Evolutionary conservation across 2,329 filamentous ascomycete species (phyloP).

Genomic region (Colletotrichum sp.): DNA sequence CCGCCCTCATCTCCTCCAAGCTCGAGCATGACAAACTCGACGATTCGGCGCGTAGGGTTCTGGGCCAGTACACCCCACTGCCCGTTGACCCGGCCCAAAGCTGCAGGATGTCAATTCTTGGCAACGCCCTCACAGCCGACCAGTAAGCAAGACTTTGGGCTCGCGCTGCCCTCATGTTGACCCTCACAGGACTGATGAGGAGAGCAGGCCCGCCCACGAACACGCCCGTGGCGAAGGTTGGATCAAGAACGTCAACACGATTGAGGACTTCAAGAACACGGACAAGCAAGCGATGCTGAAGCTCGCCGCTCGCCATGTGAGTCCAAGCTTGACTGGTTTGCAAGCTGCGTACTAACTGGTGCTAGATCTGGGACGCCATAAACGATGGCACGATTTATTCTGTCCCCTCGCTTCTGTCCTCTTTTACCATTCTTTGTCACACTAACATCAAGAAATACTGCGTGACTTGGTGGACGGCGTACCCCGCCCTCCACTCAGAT

Average conservation of each 20-base stretch:
- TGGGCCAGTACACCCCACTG: slow-evolving; percentile 89
- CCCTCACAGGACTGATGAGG: slow-evolving; percentile 29
- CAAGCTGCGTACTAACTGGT: not conserved
- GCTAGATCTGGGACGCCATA: slow-evolving; percentile 94
- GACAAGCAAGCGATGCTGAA: slow-evolving; percentile 82
- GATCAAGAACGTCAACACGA: slow-evolving; percentile 95
- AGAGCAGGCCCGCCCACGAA: slow-evolving; percentile 66
- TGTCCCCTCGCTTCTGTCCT: slow-evolving; percentile 87
- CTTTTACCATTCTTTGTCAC: slow-evolving; percentile 88
- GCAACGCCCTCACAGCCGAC: slow-evolving; percentile 82
- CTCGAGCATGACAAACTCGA: slow-evolving; percentile 97
- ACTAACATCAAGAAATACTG: slow-evolving; percentile 96
- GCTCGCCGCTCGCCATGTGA: slow-evolving; percentile 78
- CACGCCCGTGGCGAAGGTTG: slow-evolving; percentile 87
- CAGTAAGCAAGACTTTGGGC: slow-evolving; percentile 68
- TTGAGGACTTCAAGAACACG: slow-evolving; percentile 87
- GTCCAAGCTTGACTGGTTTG: slow-evolving; percentile 21
- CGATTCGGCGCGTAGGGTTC: slow-evolving; percentile 84
- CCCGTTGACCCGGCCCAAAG: slow-evolving; percentile 75
- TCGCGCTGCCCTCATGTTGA: slow-evolving; percentile 20
- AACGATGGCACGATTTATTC: slow-evolving; percentile 96
- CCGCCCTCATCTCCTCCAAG: slow-evolving; percentile 88
- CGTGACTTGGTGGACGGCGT: too few species aligned
- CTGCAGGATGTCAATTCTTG: slow-evolving; percentile 88
- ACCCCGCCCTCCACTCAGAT: slow-evolving; percentile 86